Percentiles rank a stretch among this genome's conserved stretches.
Evolutionary conservation across 2,329 filamentous ascomycete genomes (phyloP).

Genomic region (Trichoderma gracile): DNA sequence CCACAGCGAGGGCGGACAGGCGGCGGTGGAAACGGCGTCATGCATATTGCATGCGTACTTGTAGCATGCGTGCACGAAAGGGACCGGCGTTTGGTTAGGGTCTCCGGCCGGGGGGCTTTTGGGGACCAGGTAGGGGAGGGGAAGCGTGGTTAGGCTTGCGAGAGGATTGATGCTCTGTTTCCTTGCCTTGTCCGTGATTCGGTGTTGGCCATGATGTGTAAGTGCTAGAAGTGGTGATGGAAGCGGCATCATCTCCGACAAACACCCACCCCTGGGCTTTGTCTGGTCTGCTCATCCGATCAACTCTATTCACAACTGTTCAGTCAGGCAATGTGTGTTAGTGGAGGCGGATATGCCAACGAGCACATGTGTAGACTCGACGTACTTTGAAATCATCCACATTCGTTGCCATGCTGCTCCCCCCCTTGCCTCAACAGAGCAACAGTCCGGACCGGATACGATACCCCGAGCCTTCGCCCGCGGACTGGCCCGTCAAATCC

Average conservation of each 20-base stretch:
- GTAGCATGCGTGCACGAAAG: constrained; percentile 12
- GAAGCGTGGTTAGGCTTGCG: constrained; percentile 20
- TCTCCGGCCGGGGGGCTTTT: neutral
- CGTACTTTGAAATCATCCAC: neutral
- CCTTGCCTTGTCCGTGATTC: neutral
- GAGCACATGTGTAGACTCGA: neutral
- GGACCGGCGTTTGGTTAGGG: neutral
- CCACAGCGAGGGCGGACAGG: neutral
- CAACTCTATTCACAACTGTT: neutral
- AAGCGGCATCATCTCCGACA: neutral
- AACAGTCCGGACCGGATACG: neutral
- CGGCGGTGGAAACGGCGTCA: constrained; percentile 12
- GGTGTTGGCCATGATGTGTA: neutral
- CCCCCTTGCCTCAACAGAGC: neutral
- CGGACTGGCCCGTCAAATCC: neutral
- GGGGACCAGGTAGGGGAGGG: neutral
- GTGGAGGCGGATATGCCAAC: neutral
- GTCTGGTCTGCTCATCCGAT: neutral
- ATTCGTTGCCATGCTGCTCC: neutral
- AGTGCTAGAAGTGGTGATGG: constrained; percentile 3
- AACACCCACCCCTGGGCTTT: neutral
- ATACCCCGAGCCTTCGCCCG: constrained; percentile 4
- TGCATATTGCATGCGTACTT: constrained; percentile 20
- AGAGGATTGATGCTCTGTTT: neutral
- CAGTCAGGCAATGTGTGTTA: neutral